Percentiles rank a stretch among this genome's conserved stretches.
Evolutionary conservation across 2,329 filamentous ascomycete genomes (phyloP).

Genomic region (Atkinsonella texensis): DNA sequence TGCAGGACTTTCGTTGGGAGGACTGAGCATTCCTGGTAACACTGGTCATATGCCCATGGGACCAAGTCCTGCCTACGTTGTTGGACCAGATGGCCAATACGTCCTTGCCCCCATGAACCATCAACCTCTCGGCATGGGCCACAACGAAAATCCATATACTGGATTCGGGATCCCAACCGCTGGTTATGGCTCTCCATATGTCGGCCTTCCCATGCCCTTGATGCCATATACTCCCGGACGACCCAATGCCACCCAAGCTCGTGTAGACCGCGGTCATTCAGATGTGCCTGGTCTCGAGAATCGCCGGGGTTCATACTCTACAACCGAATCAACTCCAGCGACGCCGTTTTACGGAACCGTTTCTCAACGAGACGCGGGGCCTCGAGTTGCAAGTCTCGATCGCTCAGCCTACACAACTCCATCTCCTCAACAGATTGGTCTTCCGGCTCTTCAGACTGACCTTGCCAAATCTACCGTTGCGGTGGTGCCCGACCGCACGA

Average conservation of each 20-base stretch:
- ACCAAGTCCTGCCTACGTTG: conserved; percentile 24
- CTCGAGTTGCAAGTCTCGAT: conserved; percentile 46
- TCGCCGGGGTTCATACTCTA: conserved; percentile 55
- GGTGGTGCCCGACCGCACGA: conserved; percentile 31
- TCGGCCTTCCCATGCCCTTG: conserved; percentile 25
- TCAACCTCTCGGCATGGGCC: conserved; percentile 23
- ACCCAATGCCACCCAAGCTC: conserved; percentile 29
- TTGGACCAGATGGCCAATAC: conserved; percentile 27
- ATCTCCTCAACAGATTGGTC: conserved; percentile 47
- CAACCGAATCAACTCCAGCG: conserved; percentile 52
- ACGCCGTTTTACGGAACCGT: conserved; percentile 52
- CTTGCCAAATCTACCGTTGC: conserved; percentile 29
- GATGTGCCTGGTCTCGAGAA: conserved; percentile 53
- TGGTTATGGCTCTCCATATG: conserved; percentile 25
- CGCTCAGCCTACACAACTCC: conserved; percentile 55
- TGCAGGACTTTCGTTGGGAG: conserved; percentile 25
- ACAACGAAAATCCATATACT: conserved; percentile 22
- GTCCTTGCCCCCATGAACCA: conserved; percentile 24
- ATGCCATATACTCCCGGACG: conserved; percentile 44
- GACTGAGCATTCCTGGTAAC: conserved; percentile 21
- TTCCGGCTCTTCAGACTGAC: conserved; percentile 27
- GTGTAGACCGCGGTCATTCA: conserved; percentile 33
- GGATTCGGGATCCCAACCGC: conserved; percentile 19
- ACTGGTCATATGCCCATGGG: conserved; percentile 19
- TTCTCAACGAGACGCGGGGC: conserved; percentile 46